These are phyloP conservation scores for Anisogramma anomala DNA, from an alignment of 2,329 filamentous ascomycete species.

Conservation along the genomic window DNA sequence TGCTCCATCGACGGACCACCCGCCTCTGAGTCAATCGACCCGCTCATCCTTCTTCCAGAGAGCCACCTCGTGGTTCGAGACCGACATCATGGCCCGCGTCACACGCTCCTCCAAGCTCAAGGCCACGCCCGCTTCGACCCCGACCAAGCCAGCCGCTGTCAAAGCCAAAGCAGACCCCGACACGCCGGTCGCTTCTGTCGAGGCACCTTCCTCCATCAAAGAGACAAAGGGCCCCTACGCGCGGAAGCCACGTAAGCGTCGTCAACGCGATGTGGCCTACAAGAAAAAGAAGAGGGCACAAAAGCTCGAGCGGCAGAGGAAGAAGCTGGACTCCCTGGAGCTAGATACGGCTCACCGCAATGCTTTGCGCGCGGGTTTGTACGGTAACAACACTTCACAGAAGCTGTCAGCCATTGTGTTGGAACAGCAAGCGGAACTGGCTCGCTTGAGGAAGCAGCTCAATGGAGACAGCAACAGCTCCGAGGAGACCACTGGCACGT, in stretches of 20 bases:
- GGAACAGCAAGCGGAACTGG: neutral
- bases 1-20: neutral
- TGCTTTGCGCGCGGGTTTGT: neutral
- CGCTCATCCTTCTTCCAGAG: neutral
- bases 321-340: neutral
- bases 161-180: neutral
- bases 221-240: neutral
- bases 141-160: neutral
- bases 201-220: neutral
- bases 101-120: conserved; percentile 4
- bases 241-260: neutral
- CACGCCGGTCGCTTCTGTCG: neutral
- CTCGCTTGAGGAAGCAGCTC: neutral
- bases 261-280: neutral
- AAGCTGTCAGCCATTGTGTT: neutral
- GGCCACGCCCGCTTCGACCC: neutral
- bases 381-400: neutral
- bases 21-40: neutral
- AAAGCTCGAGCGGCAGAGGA: neutral
- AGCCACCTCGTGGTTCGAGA: neutral
- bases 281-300: conserved; percentile 1
- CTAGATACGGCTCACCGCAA: neutral
- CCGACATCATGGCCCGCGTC: conserved; percentile 1
- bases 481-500: neutral
- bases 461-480: neutral